Conservation (phyloP, 2,329 filamentous ascomycete species). For the Monosporascus sp. region DNA sequence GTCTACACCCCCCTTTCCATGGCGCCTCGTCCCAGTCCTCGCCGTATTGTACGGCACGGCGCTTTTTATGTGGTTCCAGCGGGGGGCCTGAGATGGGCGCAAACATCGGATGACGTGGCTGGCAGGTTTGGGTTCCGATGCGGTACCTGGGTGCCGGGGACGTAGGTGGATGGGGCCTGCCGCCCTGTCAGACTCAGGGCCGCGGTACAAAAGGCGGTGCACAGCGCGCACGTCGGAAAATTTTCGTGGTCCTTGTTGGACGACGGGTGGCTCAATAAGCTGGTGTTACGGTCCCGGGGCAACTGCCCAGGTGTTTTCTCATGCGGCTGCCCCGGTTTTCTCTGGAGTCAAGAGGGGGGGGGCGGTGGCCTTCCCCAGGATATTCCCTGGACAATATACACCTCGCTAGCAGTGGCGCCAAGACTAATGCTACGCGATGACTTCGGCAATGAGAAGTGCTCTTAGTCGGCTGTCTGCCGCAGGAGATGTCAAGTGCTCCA, state of each 20-base stretch:
- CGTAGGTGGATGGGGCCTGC: not conserved
- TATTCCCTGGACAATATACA: not conserved
- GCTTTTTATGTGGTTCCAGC: no score
- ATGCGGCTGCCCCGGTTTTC: not conserved
- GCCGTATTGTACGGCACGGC: no score
- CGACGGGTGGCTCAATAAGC: not conserved
- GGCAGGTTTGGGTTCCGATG: not conserved
- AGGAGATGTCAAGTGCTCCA: no score
- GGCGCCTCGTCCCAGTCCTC: no score
- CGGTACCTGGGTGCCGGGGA: not conserved
- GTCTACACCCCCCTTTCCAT: not conserved
- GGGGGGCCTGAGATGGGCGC: conserved; percentile 4
- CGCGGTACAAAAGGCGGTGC: not conserved
- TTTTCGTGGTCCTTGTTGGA: not conserved
- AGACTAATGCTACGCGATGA: not conserved
- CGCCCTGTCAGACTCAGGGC: not conserved
- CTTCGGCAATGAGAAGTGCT: not conserved
- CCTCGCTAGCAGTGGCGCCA: not conserved
- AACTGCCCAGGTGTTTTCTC: no score
- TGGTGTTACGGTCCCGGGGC: not conserved
- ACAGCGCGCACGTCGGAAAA: not conserved
- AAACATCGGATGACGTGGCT: conserved; percentile 26
- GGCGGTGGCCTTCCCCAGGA: not conserved
- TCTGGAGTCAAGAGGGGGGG: not conserved
- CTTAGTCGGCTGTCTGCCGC: not conserved